Evolutionary conservation across 2,329 filamentous ascomycete genomes (phyloP), one percentile per base, ranked within the genome.

Genomic region (Orbilia javanica): DNA sequence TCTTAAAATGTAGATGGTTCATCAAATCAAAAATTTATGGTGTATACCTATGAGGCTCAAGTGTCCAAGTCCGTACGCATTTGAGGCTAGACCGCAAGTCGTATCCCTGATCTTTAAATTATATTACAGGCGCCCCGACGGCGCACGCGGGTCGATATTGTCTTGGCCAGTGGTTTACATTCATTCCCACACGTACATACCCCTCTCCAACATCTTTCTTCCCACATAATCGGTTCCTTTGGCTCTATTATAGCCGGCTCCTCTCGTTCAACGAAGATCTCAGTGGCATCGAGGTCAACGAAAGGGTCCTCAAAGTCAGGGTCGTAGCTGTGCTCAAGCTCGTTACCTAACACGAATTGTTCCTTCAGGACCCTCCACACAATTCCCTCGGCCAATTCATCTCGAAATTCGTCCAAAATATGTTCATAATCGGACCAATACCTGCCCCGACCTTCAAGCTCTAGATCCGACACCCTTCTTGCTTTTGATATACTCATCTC

Each of bases 381-480:
- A 2, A 31, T 57, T 1, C 44, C 67, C 34, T 71, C 67, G 0
- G 44, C 39, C 13, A 63, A 27, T 2, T 13, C 10, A 1, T 46
- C 42, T 2, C 8, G 4, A 52, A 63, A 63, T 1, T 22, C 7
- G 36, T 71, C 55, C 0, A 6, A 22, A 3, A 27, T 4, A 8
- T 27, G 55, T 15, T 71, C 67, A 44, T 71, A 63, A 1, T 29
- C 7, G 6, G 67, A 52, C 55, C 67, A 63, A 20, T 71, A 63
- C 10, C 67, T 63, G 7, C 53, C 67, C 18, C 67, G 31, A 7
- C 31, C 44, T 11, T 71, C 42, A 29, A 71, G 25, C 22, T 71
- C 55, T 1, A 48, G 2, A 0, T 52, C 53, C 1, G 34, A 5
- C 2, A 71, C 25, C 18, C 22, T 39, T 42, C 1, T 6, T 13